These are phyloP conservation scores for Zea luxurians DNA, from an alignment of 176 grass and related monocot species.

Conservation along the genomic window DNA sequence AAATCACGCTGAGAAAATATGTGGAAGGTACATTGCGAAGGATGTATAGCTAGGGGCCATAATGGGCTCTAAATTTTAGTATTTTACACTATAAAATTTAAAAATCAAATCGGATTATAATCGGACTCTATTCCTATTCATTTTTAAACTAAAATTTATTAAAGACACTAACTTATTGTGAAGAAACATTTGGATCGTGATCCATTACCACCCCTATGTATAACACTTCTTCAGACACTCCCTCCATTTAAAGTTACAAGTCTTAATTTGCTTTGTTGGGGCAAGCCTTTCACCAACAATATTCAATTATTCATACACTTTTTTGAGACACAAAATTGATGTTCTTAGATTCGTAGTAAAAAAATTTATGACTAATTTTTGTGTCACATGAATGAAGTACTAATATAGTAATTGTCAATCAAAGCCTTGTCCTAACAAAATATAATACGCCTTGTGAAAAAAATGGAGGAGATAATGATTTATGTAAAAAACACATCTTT, in stretches of 20 bases:
- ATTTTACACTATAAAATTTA: no score
- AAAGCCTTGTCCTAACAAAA: not conserved
- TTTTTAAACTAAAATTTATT: no score
- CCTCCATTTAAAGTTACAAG: not conserved
- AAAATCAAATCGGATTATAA: no score
- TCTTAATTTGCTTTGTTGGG: not conserved
- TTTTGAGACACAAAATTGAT: not conserved
- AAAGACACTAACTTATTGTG: no score
- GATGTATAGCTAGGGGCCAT: not conserved
- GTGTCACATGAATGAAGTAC: not conserved
- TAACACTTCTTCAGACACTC: not conserved
- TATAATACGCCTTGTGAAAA: not conserved
- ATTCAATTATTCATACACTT: not conserved
- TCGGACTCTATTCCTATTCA: no score
- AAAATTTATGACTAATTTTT: not conserved
- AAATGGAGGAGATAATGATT: not conserved
- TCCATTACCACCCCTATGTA: not conserved
- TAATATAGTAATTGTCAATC: not conserved
- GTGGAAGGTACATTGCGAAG: not conserved
- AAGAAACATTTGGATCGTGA: no score
- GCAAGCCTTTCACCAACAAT: not conserved
- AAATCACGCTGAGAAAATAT: slow-evolving; percentile 19
- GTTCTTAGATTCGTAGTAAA: not conserved
- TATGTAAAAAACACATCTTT: slow-evolving; percentile 13
- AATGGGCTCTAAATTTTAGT: no score